Conservation (phyloP, 331 rosid genomes). For the Quercus phellos region DNA sequence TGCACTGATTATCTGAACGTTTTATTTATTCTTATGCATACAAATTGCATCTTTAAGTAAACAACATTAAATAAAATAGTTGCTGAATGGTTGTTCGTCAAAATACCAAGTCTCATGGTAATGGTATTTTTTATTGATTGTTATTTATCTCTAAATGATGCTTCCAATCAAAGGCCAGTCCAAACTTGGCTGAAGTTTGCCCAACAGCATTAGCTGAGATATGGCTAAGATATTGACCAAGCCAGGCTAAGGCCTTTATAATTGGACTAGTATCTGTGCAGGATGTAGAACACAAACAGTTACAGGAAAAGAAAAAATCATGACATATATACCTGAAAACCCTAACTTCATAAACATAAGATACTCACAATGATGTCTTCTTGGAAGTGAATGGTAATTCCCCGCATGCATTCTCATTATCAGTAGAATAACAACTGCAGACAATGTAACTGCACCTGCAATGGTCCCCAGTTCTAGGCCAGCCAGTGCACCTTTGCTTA, state of each 20-base stretch:
- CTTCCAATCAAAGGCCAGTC: not conserved
- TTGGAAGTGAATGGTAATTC: constrained; percentile 33
- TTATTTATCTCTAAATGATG: not conserved
- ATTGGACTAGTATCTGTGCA: not conserved
- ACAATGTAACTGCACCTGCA: constrained; percentile 54
- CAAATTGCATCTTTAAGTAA: too few relatives aligned
- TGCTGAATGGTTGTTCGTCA: not conserved
- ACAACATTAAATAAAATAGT: not conserved
- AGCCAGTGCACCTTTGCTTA: constrained; percentile 62
- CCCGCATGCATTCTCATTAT: constrained; percentile 40
- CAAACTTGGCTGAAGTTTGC: not conserved
- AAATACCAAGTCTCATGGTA: not conserved
- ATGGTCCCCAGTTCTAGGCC: constrained; percentile 67
- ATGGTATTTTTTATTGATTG: not conserved
- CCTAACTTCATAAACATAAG: not conserved
- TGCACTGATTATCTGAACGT: not conserved
- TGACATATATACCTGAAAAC: constrained; percentile 3
- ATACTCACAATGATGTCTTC: constrained; percentile 64
- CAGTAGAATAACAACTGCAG: constrained; percentile 58
- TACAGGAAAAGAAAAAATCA: not conserved
- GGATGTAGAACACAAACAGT: not conserved
- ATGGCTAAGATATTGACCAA: not conserved
- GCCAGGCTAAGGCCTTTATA: not conserved
- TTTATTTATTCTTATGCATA: not conserved
- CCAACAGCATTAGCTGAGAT: not conserved